Conservation (phyloP, 495 filamentous ascomycete species). For the Talaromyces borbonicus region DNA sequence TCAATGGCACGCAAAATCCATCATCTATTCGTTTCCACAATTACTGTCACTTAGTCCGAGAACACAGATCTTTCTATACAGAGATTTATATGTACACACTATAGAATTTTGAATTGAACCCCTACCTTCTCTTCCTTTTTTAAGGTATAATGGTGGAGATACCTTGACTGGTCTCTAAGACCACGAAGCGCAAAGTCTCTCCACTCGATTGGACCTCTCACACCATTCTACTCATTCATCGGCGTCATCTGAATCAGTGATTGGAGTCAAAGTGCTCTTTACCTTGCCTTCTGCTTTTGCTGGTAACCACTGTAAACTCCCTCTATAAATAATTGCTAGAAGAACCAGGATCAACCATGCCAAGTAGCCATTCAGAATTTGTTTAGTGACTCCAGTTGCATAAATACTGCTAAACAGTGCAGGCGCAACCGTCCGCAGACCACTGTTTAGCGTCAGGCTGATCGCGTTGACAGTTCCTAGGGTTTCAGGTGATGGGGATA, state of each 20-base stretch:
- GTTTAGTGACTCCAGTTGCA: constrained; percentile 46
- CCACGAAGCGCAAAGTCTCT: no score
- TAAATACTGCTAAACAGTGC: constrained; percentile 51
- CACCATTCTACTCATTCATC: background rate
- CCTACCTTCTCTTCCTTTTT: no score
- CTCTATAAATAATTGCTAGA: constrained; percentile 34
- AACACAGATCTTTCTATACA: no score
- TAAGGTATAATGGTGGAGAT: no score
- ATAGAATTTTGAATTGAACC: no score
- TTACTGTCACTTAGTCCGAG: no score
- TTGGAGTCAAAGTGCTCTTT: background rate
- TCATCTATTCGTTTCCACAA: no score
- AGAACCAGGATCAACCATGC: constrained; percentile 52
- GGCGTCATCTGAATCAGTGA: background rate
- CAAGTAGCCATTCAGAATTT: constrained; percentile 49
- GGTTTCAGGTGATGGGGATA: constrained; percentile 45
- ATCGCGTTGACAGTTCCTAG: constrained; percentile 59
- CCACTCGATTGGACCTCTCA: no score
- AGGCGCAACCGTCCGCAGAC: constrained; percentile 47
- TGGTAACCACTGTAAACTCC: constrained; percentile 11
- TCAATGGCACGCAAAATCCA: no score
- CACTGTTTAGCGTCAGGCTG: constrained; percentile 43
- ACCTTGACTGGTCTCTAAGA: no score
- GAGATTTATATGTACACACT: no score
- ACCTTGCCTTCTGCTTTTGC: constrained; percentile 4